These are phyloP conservation scores for Pseudocercospora macadamiae DNA, from an alignment of 2,329 filamentous ascomycete species.

Conservation along the genomic window DNA sequence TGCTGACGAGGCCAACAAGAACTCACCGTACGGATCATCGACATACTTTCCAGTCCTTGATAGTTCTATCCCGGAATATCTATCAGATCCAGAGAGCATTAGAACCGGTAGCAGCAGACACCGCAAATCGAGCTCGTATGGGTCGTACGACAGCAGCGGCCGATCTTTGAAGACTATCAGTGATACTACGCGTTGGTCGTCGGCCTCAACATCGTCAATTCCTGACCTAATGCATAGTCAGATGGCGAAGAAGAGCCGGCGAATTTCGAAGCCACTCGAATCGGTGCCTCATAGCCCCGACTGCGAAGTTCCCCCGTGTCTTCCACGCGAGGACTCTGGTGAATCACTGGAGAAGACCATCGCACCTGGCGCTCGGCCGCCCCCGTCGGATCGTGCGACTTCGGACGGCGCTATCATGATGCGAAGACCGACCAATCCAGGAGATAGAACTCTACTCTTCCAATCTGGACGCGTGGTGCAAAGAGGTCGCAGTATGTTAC, in stretches of 20 bases:
- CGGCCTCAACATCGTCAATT: constrained; percentile 32
- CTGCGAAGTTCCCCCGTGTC: constrained; percentile 3
- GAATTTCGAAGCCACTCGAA: constrained; percentile 28
- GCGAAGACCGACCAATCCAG: constrained; percentile 29
- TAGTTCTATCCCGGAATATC: constrained; percentile 25
- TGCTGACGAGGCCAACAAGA: constrained; percentile 14
- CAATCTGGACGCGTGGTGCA: constrained; percentile 32
- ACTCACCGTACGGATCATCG: constrained; percentile 16
- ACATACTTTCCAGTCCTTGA: constrained; percentile 27
- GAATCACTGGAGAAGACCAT: constrained; percentile 8
- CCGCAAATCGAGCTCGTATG: constrained; percentile 34
- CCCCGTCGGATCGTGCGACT: constrained; percentile 1
- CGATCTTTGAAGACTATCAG: constrained; percentile 21
- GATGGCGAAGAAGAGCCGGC: constrained; percentile 22
- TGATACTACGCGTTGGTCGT: constrained; percentile 33
- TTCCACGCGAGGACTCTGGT: not conserved
- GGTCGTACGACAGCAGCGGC: constrained; percentile 31
- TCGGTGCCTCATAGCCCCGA: constrained; percentile 32
- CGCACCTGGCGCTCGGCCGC: not conserved
- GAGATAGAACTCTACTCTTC: constrained; percentile 31
- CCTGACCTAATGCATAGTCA: constrained; percentile 35
- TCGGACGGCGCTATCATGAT: constrained; percentile 18
- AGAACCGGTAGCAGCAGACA: constrained; percentile 26
- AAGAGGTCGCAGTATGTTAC: constrained; percentile 21
- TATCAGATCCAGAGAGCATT: constrained; percentile 33